Conservation (phyloP, 78 protist species). For the Capsaspora owczarzaki region DNA sequence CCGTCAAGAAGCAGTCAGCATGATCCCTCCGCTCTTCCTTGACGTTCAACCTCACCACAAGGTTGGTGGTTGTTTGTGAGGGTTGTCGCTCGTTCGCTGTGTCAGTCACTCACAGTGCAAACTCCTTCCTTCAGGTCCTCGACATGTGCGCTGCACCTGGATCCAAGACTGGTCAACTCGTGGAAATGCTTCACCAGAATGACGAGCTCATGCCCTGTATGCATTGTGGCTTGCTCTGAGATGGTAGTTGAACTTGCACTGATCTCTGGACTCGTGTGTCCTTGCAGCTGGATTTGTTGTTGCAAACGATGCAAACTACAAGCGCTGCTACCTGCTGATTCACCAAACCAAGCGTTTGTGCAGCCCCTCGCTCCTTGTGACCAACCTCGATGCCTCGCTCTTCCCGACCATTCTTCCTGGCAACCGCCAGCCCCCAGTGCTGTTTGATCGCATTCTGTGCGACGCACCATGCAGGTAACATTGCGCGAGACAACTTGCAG, state of each 20-base stretch:
- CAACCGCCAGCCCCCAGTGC: neutral
- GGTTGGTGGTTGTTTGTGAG: neutral
- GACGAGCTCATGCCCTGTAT: neutral
- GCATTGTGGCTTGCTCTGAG: neutral
- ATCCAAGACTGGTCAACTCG: constrained; percentile 89
- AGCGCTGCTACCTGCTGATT: constrained; percentile 82
- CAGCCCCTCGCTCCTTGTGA: constrained; percentile 53
- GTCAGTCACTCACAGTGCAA: neutral
- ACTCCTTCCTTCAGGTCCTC: constrained; percentile 33
- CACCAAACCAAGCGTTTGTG: constrained; percentile 68
- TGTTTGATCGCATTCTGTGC: constrained; percentile 78
- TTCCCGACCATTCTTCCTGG: constrained; percentile 32
- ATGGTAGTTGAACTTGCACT: neutral
- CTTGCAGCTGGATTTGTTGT: constrained; percentile 53
- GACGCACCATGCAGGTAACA: constrained; percentile 99
- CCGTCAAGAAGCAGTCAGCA: constrained; percentile 31
- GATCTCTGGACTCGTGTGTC: neutral
- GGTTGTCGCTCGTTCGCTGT: neutral
- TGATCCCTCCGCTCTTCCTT: constrained; percentile 32
- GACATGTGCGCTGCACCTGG: constrained; percentile 99
- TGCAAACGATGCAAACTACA: constrained; percentile 89
- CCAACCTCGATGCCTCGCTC: constrained; percentile 74
- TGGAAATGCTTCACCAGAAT: constrained; percentile 59
- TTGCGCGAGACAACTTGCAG: neutral
- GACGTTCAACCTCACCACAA: constrained; percentile 15